Percentiles rank a stretch among this genome's conserved stretches.
phyloP scores from a whole-genome alignment of 495 filamentous ascomycete species.

The Parathielavia appendiculata region DNA sequence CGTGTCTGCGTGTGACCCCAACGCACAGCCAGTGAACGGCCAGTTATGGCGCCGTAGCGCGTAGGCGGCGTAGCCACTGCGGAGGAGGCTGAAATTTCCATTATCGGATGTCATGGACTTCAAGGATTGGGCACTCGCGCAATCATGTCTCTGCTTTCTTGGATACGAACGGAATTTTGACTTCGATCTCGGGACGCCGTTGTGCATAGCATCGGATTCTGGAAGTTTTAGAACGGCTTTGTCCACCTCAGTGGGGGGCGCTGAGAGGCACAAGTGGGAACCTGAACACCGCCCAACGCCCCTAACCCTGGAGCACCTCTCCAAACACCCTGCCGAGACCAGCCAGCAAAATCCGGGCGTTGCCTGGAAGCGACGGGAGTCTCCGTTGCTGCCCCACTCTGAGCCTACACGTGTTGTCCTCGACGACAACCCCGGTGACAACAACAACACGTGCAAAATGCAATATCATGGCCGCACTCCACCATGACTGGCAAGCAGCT shows the following conservation, averaged over 20 bases:
- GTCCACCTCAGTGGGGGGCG: not conserved
- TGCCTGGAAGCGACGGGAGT: not conserved
- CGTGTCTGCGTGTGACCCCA: conserved; percentile 2
- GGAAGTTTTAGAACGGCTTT: not conserved
- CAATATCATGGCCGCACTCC: not conserved
- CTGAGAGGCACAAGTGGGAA: not conserved
- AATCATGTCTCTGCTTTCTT: not conserved
- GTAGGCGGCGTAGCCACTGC: not conserved
- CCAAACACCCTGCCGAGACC: too few relatives aligned
- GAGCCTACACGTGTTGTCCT: not conserved
- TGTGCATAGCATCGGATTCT: not conserved
- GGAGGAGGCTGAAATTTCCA: not conserved
- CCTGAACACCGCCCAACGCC: not conserved
- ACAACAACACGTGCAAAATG: not conserved
- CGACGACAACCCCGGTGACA: not conserved
- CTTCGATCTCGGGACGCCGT: not conserved
- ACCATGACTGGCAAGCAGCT: conserved; percentile 28
- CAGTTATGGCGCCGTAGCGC: not conserved
- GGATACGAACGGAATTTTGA: not conserved
- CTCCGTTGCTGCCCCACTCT: conserved; percentile 1
- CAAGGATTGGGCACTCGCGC: not conserved
- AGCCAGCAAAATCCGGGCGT: too few relatives aligned
- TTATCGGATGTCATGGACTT: not conserved
- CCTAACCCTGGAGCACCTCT: not conserved
- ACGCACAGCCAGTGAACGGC: not conserved